Percentiles rank a stretch among this genome's conserved stretches.
phyloP scores from a whole-genome alignment of 106 monocot genomes.

The Acanthochlamys bracteata region DNA sequence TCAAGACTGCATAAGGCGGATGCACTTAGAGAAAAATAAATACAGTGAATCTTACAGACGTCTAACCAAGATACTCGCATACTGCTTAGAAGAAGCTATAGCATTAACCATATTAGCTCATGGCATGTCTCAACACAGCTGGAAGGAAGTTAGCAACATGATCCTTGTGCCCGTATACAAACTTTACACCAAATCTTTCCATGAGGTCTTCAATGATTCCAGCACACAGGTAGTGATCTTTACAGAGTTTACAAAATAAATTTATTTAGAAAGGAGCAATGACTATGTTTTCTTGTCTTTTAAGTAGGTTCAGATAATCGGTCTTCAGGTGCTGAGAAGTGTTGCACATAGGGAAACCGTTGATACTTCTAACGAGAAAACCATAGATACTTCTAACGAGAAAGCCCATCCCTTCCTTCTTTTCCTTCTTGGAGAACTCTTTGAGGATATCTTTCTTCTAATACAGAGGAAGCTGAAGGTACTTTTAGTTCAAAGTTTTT shows the following conservation, averaged over 20 bases:
- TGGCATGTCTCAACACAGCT: conserved; percentile 16
- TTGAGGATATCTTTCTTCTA: conserved; percentile 58
- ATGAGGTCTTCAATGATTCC: conserved; percentile 30
- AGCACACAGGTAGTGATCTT: conserved; percentile 43
- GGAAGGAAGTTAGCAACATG: conserved; percentile 14
- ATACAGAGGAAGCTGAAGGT: conserved; percentile 62
- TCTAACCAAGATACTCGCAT: conserved; percentile 50
- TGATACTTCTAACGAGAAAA: conserved; percentile 25
- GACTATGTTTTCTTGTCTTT: background rate
- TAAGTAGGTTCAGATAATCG: conserved; percentile 56
- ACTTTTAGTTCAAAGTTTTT: background rate
- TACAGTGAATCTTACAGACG: conserved; percentile 36
- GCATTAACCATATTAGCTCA: conserved; percentile 49
- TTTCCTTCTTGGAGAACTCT: conserved; percentile 49
- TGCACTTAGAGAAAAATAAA: conserved; percentile 29
- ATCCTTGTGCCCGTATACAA: conserved; percentile 26
- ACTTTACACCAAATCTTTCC: conserved; percentile 34
- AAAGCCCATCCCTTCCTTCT: conserved; percentile 35
- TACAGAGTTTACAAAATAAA: background rate
- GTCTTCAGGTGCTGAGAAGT: conserved; percentile 50
- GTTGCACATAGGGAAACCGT: conserved; percentile 50
- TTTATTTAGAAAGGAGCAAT: background rate
- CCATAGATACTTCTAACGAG: no score
- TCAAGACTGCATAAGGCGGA: conserved; percentile 46
- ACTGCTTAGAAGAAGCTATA: conserved; percentile 58